Conservation (phyloP, 2,329 filamentous ascomycete species). For the Botryotinia calthae region DNA sequence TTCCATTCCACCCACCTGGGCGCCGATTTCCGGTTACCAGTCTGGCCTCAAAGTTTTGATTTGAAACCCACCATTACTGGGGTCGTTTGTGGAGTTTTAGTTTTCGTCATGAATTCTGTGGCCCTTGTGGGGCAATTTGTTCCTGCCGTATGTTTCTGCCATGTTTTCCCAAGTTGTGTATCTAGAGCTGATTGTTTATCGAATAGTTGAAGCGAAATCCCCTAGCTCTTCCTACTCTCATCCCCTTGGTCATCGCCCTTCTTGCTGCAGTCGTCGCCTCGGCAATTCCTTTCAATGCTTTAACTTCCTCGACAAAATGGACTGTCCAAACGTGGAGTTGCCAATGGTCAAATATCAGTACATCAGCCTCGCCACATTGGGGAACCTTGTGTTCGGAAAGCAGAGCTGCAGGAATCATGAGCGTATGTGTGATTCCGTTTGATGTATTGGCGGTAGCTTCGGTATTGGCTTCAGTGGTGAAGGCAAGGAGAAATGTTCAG, state of each 20-base stretch:
- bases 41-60: conserved; percentile 60
- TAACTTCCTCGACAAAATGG: conserved; percentile 51
- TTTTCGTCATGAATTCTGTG: conserved; percentile 48
- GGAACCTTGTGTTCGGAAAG: conserved; percentile 56
- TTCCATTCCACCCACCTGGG: conserved; percentile 53
- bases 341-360: conserved; percentile 55
- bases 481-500: conserved; percentile 45
- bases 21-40: conserved; percentile 49
- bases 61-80: conserved; percentile 55
- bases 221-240: conserved; percentile 37
- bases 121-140: conserved; percentile 51
- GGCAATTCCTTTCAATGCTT: conserved; percentile 56
- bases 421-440: conserved; percentile 56
- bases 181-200: background rate
- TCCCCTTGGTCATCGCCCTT: conserved; percentile 45
- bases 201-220: conserved; percentile 24
- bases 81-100: conserved; percentile 50
- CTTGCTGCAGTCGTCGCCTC: conserved; percentile 52
- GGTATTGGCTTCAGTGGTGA: conserved; percentile 46
- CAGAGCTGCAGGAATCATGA: conserved; percentile 52
- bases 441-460: conserved; percentile 49
- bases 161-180: background rate
- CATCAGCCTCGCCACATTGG: conserved; percentile 54
- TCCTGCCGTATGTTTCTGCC: conserved; percentile 46
- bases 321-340: conserved; percentile 63